These are phyloP conservation scores for Aspergillus novoparasiticus DNA, from an alignment of 2,329 filamentous ascomycete genomes.

Conservation along the genomic window DNA sequence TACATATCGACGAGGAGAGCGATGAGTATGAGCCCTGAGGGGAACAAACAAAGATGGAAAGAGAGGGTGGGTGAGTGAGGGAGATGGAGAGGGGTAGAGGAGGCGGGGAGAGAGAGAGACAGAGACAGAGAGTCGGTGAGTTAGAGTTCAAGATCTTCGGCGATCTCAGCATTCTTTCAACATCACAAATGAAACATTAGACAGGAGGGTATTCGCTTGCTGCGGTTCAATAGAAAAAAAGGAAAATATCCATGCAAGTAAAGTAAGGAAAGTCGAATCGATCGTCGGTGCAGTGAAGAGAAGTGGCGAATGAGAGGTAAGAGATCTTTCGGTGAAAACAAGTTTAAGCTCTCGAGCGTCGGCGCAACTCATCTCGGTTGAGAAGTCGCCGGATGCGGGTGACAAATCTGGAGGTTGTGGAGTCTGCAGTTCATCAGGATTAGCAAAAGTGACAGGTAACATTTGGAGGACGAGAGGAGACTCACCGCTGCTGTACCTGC, in stretches of 20 bases:
- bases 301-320: not conserved
- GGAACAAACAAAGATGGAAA: not conserved
- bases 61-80: no score
- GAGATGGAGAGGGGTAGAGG: not conserved
- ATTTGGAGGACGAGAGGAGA: slow-evolving; percentile 7
- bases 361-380: slow-evolving; percentile 34
- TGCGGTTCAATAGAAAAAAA: slow-evolving; percentile 8
- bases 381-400: slow-evolving; percentile 37
- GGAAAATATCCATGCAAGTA: not conserved
- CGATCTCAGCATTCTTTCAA: slow-evolving; percentile 6
- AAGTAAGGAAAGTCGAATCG: slow-evolving; percentile 7
- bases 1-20: not conserved
- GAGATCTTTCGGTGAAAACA: slow-evolving; percentile 9
- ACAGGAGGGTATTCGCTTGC: slow-evolving; percentile 13
- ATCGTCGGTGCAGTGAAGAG: slow-evolving; percentile 10
- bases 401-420: slow-evolving; percentile 31
- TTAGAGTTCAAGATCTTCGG: slow-evolving; percentile 7
- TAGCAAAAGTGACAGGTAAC: slow-evolving; percentile 19
- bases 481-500: slow-evolving; percentile 33
- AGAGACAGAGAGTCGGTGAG: not conserved
- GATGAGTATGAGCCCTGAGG: not conserved
- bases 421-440: slow-evolving; percentile 23
- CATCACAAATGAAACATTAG: slow-evolving; percentile 12
- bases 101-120: not conserved
- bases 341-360: slow-evolving; percentile 26